phyloP scores from a whole-genome alignment of 2,329 filamentous ascomycete genomes.

The Cytospora schulzeri region DNA sequence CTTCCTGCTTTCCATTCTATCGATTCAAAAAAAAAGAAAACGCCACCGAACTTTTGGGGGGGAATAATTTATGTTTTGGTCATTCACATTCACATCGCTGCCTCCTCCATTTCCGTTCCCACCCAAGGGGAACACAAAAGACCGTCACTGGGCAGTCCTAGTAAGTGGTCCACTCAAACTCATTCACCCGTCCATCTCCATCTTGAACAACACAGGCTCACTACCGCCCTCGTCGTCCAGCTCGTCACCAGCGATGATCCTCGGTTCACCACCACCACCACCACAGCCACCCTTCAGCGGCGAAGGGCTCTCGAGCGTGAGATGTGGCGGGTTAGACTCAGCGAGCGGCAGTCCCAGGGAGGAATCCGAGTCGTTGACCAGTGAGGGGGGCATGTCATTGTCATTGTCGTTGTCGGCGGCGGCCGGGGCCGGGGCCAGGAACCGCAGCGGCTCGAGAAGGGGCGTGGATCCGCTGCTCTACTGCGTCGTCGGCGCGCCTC shows the following conservation, averaged over 20 bases:
- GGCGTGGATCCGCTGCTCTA: conserved; percentile 23
- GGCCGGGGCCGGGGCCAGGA: conserved; percentile 1
- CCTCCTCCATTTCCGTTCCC: neutral
- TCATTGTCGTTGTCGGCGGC: neutral
- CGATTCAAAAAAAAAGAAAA: neutral
- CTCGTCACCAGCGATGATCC: neutral
- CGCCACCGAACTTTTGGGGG: conserved; percentile 17
- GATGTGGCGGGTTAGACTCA: neutral
- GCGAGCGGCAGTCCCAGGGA: neutral
- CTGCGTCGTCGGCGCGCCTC: conserved; percentile 12
- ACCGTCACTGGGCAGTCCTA: neutral
- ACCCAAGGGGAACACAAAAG: neutral
- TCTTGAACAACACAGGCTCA: conserved; percentile 18
- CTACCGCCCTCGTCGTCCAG: conserved; percentile 6
- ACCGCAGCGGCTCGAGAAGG: conserved; percentile 9
- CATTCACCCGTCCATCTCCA: conserved; percentile 15
- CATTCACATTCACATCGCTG: neutral
- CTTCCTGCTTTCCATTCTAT: neutral
- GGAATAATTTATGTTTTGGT: conserved; percentile 6
- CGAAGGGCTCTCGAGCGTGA: neutral
- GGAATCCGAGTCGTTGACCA: neutral
- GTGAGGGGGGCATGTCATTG: neutral
- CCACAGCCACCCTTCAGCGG: neutral
- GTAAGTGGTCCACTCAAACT: too few species aligned
- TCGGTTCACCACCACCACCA: neutral